These are phyloP conservation scores for Urostyla sp. DNA, from an alignment of 73 alveolate genomes.

Conservation along the genomic window DNA sequence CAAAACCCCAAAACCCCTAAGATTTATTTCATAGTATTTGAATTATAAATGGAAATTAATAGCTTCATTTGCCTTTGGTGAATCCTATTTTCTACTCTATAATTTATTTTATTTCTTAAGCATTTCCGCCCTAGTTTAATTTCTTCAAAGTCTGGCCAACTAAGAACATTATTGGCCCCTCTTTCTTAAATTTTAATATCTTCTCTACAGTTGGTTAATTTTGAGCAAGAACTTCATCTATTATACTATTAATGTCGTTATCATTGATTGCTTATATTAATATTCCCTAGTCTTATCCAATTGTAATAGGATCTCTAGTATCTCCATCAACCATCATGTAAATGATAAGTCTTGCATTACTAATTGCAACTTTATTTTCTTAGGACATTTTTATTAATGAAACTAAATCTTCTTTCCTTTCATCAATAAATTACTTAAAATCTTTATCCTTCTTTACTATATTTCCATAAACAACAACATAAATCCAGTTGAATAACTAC, in stretches of 20 bases:
- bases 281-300: conserved; percentile 20
- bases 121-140: conserved; percentile 32
- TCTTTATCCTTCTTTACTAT: conserved; percentile 34
- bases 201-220: conserved; percentile 24
- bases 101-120: conserved; percentile 9
- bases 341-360: conserved; percentile 52
- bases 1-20: conserved; percentile 40
- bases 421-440: neutral
- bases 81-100: conserved; percentile 36
- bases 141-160: conserved; percentile 58
- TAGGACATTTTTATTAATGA: conserved; percentile 38
- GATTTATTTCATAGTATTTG: neutral
- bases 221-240: conserved; percentile 10
- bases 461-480: conserved; percentile 20
- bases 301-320: conserved; percentile 13
- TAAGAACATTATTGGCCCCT: conserved; percentile 36
- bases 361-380: neutral
- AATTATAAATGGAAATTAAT: neutral
- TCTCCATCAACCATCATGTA: conserved; percentile 72
- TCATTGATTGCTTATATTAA: neutral
- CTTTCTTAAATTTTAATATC: conserved; percentile 39
- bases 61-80: conserved; percentile 22
- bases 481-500: conserved; percentile 34
- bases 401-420: neutral
- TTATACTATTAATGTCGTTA: neutral